Conservation (phyloP, 192 early-diverging fungal species). For the Neocallimastix lanati region DNA sequence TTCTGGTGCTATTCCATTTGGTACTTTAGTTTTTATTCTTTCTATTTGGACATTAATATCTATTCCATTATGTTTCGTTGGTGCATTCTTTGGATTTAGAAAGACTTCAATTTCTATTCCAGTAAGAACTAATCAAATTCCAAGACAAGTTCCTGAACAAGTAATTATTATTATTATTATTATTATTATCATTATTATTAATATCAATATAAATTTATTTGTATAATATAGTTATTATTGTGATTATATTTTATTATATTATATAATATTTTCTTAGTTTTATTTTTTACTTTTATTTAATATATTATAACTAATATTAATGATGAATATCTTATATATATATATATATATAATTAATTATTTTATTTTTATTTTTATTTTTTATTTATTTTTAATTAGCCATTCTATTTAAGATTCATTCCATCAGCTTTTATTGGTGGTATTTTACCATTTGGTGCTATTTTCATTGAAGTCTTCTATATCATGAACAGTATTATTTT, state of each 20-base stretch:
- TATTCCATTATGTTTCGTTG: conserved; percentile 59
- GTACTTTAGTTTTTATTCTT: conserved; percentile 60
- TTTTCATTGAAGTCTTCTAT: conserved; percentile 94
- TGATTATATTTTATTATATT: too few relatives aligned
- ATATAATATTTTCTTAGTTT: too few relatives aligned
- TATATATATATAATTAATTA: too few relatives aligned
- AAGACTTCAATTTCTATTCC: conserved; percentile 30
- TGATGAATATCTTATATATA: too few relatives aligned
- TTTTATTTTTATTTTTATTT: too few relatives aligned
- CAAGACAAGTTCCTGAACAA: conserved; percentile 71
- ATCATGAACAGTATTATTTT: conserved; percentile 87
- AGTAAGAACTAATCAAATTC: conserved; percentile 77
- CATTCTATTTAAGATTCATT: conserved; percentile 41
- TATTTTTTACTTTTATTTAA: too few relatives aligned
- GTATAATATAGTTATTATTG: conserved; percentile 2
- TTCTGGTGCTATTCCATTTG: conserved; percentile 79
- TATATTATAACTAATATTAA: too few relatives aligned
- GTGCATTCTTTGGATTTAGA: conserved; percentile 74
- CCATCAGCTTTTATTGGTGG: conserved; percentile 54
- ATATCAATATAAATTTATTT: background rate
- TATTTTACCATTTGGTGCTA: conserved; percentile 75
- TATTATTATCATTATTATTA: background rate
- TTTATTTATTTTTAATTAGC: conserved; percentile 4
- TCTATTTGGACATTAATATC: conserved; percentile 65
- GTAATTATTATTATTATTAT: conserved; percentile 5